Base-by-base conservation (phyloP, 306 rosid genomes). In the Inga oerstediana region DNA sequence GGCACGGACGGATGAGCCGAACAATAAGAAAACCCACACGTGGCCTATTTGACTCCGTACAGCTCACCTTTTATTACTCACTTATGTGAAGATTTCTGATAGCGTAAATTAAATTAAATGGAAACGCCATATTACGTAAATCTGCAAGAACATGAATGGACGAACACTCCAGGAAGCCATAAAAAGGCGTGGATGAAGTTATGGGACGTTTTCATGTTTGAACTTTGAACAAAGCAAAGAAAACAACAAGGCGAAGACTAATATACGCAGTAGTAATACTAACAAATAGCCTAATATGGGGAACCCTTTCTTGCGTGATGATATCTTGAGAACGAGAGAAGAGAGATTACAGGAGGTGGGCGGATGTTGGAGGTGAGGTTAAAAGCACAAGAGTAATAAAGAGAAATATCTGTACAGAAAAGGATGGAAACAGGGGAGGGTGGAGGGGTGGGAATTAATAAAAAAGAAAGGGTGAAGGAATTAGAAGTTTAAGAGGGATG, bases 401-500 rank as follows among this genome's bases (percentile, higher is more conserved):
- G 17, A 2, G 5, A 8, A 27, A 3, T 2, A 34, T 6, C 34
- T 66, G 46, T 67, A 67, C 72, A 35, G 17, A 27, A 0, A 17
- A 67, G 44, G 24, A 67, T 14, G 20, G 15, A 16, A 34, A 30
- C 2, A 62, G 7, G 32, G 17, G 3, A 39, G 43, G 43, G 43
- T 5, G 43, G 1, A 6, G 8, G 43, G 1, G 19, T 49, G 54
- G 54, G 16, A 49, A 49, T 49, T 12, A 49, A 14, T 32, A 1
- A 32, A 32, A 13, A 19, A 49, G 2, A 4, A 46, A 46, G 52
- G 13, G 16, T 3, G 15, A 13, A 11, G 11, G 0, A 73, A 58
- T 72, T 85, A 88, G 74, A 91, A 89, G 74, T 97, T 97, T 1
- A 91, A 81, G 79, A 94, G 75, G 81, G 85, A 87, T 79, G 94